A percentile compares a stretch with the other conserved stretches of the same genome.
These are phyloP conservation scores for Mycena capillaripes DNA, from an alignment of 768 basidiomycete species.

Conservation along the genomic window DNA sequence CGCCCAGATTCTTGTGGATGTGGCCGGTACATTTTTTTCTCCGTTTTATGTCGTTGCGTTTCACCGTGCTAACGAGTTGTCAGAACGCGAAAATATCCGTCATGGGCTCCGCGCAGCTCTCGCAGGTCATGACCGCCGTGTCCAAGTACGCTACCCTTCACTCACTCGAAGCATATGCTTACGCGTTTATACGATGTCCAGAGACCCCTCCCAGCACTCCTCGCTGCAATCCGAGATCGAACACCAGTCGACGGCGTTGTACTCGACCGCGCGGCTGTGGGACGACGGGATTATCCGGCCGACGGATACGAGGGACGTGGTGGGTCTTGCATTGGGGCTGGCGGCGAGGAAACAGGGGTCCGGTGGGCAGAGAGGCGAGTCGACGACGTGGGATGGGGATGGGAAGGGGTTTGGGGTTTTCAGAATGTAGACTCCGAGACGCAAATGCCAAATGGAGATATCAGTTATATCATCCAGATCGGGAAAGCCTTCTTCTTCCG, in stretches of 20 bases:
- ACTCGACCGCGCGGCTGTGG: conserved; percentile 94
- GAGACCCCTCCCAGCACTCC: conserved; percentile 85
- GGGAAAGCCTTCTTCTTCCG: no score
- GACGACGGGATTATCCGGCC: conserved; percentile 94
- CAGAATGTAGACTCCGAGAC: conserved; percentile 93
- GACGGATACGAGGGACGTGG: conserved; percentile 87
- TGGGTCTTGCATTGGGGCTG: conserved; percentile 91
- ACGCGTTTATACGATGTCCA: conserved; percentile 42
- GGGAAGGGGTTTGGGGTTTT: conserved; percentile 89
- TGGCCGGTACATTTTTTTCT: conserved; percentile 81
- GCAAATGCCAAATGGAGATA: no score
- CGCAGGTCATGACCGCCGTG: conserved; percentile 92
- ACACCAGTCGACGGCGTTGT: conserved; percentile 87
- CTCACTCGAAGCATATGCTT: background rate
- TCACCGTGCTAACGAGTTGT: background rate
- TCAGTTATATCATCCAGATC: no score
- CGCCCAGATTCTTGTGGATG: conserved; percentile 97
- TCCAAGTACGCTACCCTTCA: conserved; percentile 69
- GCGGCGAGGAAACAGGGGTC: conserved; percentile 61
- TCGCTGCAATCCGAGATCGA: conserved; percentile 88
- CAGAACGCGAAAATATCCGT: conserved; percentile 94
- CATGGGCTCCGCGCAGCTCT: conserved; percentile 95
- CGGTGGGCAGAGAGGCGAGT: conserved; percentile 30
- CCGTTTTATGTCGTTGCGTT: background rate
- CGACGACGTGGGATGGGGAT: conserved; percentile 80